Conservation (phyloP, 495 filamentous ascomycete species). For the Trichoderma erinaceum region DNA sequence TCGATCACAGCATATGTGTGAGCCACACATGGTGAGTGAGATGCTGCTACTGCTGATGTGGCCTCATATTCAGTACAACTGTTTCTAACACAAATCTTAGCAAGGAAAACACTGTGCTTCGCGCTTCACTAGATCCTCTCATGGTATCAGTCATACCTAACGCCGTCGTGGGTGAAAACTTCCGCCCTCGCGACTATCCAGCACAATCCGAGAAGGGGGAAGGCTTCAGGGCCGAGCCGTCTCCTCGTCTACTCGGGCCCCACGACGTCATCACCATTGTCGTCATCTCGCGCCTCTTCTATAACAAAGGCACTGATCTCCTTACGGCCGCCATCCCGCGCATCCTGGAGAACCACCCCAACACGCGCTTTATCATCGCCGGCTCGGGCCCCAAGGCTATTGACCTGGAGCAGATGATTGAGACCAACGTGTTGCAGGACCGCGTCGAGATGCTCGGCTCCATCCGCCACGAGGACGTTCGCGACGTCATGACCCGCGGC, state of each 20-base stretch:
- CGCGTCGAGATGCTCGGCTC: constrained; percentile 86
- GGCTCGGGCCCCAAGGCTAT: constrained; percentile 95
- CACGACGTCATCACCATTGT: constrained; percentile 90
- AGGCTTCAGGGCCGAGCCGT: constrained; percentile 27
- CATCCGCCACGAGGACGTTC: constrained; percentile 90
- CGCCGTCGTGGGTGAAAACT: constrained; percentile 94
- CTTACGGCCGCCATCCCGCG: constrained; percentile 90
- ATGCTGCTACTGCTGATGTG: not conserved
- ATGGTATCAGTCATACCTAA: constrained; percentile 99
- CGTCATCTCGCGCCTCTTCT: constrained; percentile 93
- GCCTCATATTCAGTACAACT: no score
- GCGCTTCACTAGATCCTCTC: constrained; percentile 87
- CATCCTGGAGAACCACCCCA: constrained; percentile 78
- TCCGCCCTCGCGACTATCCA: constrained; percentile 58
- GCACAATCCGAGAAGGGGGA: constrained; percentile 27
- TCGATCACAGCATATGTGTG: constrained; percentile 97
- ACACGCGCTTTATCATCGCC: constrained; percentile 95
- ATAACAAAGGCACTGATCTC: constrained; percentile 97
- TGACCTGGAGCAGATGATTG: constrained; percentile 95
- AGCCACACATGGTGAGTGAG: constrained; percentile 83
- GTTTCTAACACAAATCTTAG: constrained; percentile 38
- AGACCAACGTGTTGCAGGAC: constrained; percentile 91
- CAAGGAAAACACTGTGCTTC: constrained; percentile 96
- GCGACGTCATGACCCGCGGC: constrained; percentile 96
- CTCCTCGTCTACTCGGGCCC: constrained; percentile 57